phyloP scores from a whole-genome alignment of 331 rosid species.

The Stylosanthes scabra region DNA sequence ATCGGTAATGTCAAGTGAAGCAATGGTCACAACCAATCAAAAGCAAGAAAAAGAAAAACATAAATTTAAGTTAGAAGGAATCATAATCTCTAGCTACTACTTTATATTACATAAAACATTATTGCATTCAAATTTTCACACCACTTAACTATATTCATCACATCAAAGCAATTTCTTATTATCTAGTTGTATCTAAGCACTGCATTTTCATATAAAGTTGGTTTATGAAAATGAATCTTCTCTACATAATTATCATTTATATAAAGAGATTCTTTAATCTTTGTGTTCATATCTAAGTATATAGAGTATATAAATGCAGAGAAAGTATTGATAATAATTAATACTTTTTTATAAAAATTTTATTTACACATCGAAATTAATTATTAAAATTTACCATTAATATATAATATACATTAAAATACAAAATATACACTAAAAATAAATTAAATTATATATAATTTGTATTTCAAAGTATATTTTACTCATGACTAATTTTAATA shows the following conservation, averaged over 20 bases:
- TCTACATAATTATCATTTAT: background rate
- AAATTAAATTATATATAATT: no score
- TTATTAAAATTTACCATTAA: no score
- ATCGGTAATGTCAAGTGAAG: slow-evolving; percentile 20
- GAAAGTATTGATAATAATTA: no score
- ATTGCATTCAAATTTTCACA: background rate
- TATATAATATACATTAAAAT: no score
- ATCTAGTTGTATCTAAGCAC: background rate
- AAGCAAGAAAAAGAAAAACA: background rate
- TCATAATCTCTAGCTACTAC: background rate
- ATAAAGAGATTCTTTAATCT: background rate
- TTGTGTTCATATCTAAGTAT: background rate
- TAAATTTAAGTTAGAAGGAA: background rate
- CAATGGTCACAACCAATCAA: slow-evolving; percentile 31
- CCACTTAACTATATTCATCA: background rate
- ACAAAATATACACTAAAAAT: no score
- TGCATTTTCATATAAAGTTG: background rate
- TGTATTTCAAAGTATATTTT: no score
- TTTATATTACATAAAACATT: background rate
- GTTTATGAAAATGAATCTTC: background rate
- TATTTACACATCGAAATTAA: no score
- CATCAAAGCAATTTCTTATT: background rate
- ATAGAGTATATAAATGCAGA: no score
- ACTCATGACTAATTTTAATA: no score
- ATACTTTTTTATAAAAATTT: no score